Base-by-base conservation (phyloP, 441 rosid species). In the Euphorbia celastroides region DNA sequence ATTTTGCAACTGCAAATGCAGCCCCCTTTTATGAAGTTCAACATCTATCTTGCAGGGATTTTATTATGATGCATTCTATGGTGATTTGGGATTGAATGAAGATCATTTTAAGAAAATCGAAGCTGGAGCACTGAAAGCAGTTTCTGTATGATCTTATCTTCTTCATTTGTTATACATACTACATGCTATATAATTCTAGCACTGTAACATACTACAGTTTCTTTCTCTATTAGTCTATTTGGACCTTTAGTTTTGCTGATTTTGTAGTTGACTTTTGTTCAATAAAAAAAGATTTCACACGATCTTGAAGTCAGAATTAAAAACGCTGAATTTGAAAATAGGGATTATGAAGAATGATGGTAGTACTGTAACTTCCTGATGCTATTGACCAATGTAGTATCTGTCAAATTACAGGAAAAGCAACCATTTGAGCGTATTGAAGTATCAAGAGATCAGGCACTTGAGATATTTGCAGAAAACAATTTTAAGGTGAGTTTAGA, bases 371-470 rank as follows among this genome's bases (percentile, higher is more conserved):
- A n/a, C n/a, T n/a, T n/a, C n/a, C n/a, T n/a, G n/a, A 28, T 50
- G n/a, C 8, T 16, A 38, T 28, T 20, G 22, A 60, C 50, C 13
- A 16, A 42, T 38, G 60, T 7, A 23, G 30, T 73, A 1, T 66
- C 55, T 22, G 51, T 17, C 34, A 7, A 25, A 44, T 77, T 75
- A 57, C 81, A 92, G 99, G 90, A 84, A 74, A 89, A 82, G 65
- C 98, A 92, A 75, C 96, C 96, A 69, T 95, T 95, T 87, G 98
- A 92, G 75, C 90, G 98, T 69, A 90, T 95, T 83, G 97, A 92
- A 82, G 96, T 92, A 70, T 78, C 99, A 46, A 86, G 84, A 77
- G 97, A 87, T 7, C 85, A 95, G 69, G 98, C 99, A 7, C 83
- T 90, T 32, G 95, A 89, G 71, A 75, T 93, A 72, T 93, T 93